Evolutionary conservation across 805 yeast species (phyloP).

Genomic region (Hemisphaericaspora nanyangensis): DNA sequence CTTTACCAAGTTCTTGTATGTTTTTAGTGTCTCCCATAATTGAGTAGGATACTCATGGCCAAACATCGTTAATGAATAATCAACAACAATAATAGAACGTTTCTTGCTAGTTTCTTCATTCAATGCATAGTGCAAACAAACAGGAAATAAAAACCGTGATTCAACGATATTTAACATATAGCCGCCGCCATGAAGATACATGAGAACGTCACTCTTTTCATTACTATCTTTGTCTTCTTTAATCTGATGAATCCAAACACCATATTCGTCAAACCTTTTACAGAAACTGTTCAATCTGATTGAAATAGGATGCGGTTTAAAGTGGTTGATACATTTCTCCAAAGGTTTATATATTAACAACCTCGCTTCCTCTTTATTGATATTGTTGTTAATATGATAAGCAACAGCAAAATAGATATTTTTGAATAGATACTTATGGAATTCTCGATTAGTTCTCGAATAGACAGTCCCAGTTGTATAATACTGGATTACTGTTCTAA

Average conservation of each 20-base stretch:
- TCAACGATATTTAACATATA: constrained; percentile 19
- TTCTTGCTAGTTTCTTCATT: constrained; percentile 9
- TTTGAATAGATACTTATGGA: constrained; percentile 23
- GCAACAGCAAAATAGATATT: constrained; percentile 23
- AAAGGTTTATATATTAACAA: constrained; percentile 18
- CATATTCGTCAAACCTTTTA: constrained; percentile 16
- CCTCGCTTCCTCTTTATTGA: constrained; percentile 17
- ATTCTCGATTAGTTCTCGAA: constrained; percentile 23
- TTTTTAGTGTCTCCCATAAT: constrained; percentile 22
- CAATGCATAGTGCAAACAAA: constrained; percentile 24
- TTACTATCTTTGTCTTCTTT: constrained; percentile 8
- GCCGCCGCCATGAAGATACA: constrained; percentile 40
- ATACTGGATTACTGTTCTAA: constrained; percentile 19
- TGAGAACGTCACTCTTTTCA: constrained; percentile 8
- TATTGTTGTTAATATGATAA: constrained; percentile 21
- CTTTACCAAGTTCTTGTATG: constrained; percentile 18
- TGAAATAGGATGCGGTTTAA: constrained; percentile 8
- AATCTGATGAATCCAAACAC: constrained; percentile 30
- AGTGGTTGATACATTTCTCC: constrained; percentile 12
- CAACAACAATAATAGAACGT: constrained; percentile 24
- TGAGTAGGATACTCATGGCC: constrained; percentile 30
- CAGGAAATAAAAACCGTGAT: constrained; percentile 23
- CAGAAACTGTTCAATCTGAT: constrained; percentile 10
- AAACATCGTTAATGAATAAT: constrained; percentile 25
- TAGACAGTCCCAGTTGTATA: constrained; percentile 29